Evolutionary conservation across 2,329 filamentous ascomycete species (phyloP), one percentile per base, ranked within the genome.

Genomic region (Hortaea werneckii): DNA sequence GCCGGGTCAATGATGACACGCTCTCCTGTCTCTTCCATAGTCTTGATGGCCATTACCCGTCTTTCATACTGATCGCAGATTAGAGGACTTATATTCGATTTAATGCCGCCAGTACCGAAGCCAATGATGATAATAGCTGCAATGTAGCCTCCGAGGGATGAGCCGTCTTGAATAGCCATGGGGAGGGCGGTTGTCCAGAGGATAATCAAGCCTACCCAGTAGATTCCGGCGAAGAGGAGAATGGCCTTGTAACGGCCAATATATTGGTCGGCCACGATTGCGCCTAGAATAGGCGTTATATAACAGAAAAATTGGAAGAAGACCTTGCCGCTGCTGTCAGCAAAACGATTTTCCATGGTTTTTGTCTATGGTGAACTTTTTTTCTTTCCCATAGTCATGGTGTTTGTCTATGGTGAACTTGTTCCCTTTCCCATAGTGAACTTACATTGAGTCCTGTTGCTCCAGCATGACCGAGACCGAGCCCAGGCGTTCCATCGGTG

Each of bases 71-170:
- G 71, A 50, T 74, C 71, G 6, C 70, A 70, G 46, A 73, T 72
- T 28, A 74, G 51, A 2, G 71, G 71, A 7, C 67, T 67, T 38
- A 89, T 83, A 59, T 89, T 89, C 52, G 82, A 78, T 71, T 89
- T 90, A 76, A 89, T 87, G 58, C 85, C 83, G 50, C 85, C 85
- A 1, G 83, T 86, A 38, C 85, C 85, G 29, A 86, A 64, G n/a
- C 82, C 83, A 59, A 87, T 77, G 58, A 87, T 74, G 39, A 85
- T 64, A 53, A 85, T 72, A 26, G 79, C 78, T 29, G 80, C 65
- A 2, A 82, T 63, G 56, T 34, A 35, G n/a, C 32, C 32, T 9
- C 37, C 81, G 40, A 86, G 76, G 0, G 81, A 71, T 9, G 72
- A 69, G 11, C 79, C 73, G 32, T 77, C 66, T 39, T 76, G 66